Evolutionary conservation across 345 rosid species (phyloP), one percentile per base, ranked within the genome.

Genomic region (Pugionium cornutum): DNA sequence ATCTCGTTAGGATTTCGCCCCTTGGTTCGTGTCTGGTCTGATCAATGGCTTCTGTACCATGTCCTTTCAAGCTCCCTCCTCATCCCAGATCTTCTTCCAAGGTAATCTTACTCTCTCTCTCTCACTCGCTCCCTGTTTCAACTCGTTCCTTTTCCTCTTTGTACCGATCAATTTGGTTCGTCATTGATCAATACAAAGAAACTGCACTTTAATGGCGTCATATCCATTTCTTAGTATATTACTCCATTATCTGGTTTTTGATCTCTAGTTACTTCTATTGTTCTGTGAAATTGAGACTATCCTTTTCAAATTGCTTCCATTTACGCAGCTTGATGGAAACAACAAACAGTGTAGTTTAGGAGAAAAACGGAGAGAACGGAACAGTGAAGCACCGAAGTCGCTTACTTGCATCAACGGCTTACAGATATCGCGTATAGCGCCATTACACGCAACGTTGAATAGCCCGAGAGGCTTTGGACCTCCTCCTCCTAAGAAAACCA

Each of bases 381-480:
- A 58, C 32, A 66, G 44, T 32, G 73, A 55, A 64, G 25, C 54
- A 8, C 40, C 61, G 0, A 41, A 46, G 18, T 80, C 77, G 44
- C 77, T 82, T 27, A 52, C 65, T 40, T 58, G 64, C 51, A 47
- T 26, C 29, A 68, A 64, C 9, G 66, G 53, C 27, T 52, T 54
- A 48, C 58, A 49, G 29, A 52, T 66, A 28, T 54, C 75, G 37
- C 69, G 47, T 34, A 0, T 76, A 8, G 53, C 75, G 27, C 80
- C 83, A 43, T 18, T 82, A 9, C n/a, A 74, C 25, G 91, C 94
- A 47, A 68, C 88, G 18, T 69, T 79, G 83, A 87, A 81, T 43
- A 78, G 85, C 41, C 95, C 91, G 1, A 84, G 53, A 88, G 97
- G 97, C 41, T 92, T 92, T 59, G 95, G 91, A 51, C 76, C 76